Conservation (phyloP, 73 alveolate genomes). For the Stentor roeselii region DNA sequence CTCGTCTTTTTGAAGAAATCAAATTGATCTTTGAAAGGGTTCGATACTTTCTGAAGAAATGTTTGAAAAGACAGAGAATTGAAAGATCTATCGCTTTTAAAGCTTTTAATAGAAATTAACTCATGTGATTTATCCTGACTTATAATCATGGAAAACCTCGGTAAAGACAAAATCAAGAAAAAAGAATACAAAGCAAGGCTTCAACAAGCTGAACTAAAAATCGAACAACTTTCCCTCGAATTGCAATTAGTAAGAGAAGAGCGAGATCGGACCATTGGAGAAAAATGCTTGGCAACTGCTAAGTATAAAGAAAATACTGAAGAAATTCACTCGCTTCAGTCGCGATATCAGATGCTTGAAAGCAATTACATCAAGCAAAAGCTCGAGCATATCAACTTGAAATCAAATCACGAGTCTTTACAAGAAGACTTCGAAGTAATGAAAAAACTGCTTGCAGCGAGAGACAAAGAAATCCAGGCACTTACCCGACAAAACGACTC, state of each 20-base stretch:
- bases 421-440: background rate
- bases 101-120: background rate
- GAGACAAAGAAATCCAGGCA: background rate
- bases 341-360: background rate
- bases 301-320: background rate
- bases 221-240: background rate
- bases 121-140: too few species aligned
- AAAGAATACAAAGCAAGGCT: background rate
- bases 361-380: background rate
- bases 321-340: background rate
- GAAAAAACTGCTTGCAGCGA: background rate
- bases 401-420: background rate
- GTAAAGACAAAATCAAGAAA: too few species aligned
- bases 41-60: background rate
- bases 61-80: background rate
- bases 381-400: background rate
- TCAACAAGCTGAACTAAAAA: background rate
- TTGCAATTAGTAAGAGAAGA: background rate
- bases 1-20: background rate
- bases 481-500: background rate
- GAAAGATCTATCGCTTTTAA: background rate
- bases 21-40: background rate
- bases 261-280: background rate
- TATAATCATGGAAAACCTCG: background rate
- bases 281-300: background rate